phyloP scores from a whole-genome alignment of 2,329 filamentous ascomycete species.

The Canariomyces notabilis region DNA sequence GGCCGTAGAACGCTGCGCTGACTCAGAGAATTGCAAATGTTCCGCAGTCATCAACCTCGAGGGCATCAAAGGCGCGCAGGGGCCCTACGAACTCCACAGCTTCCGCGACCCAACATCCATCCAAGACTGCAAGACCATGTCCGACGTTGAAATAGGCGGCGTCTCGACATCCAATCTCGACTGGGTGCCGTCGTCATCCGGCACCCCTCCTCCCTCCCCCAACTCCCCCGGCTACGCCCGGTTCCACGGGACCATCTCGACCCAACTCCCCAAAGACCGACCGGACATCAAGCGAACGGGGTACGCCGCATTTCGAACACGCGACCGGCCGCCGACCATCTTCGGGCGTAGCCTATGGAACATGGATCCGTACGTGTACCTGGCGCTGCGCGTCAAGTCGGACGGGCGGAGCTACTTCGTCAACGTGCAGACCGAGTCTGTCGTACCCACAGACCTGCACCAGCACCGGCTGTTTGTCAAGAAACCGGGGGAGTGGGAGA shows the following conservation, averaged over 20 bases:
- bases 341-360: constrained; percentile 86
- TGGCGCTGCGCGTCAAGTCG: constrained; percentile 82
- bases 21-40: not conserved
- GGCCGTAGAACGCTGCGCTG: not conserved
- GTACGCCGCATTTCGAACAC: constrained; percentile 86
- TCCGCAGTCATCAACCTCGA: constrained; percentile 64
- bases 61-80: constrained; percentile 59
- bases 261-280: constrained; percentile 67
- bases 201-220: constrained; percentile 24
- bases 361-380: constrained; percentile 80
- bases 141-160: constrained; percentile 80
- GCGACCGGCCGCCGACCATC: constrained; percentile 69
- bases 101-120: constrained; percentile 52
- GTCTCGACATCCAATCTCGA: constrained; percentile 72
- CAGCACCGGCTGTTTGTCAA: constrained; percentile 84
- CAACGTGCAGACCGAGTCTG: constrained; percentile 90
- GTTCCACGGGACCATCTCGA: constrained; percentile 87
- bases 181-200: constrained; percentile 38
- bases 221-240: constrained; percentile 56
- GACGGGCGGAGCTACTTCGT: constrained; percentile 91
- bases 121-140: constrained; percentile 68
- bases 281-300: constrained; percentile 74
- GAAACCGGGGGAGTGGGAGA: constrained; percentile 86
- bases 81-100: constrained; percentile 58
- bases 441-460: constrained; percentile 92